These are phyloP conservation scores for Penicillium sp. DNA, from an alignment of 2,329 filamentous ascomycete species.

Conservation along the genomic window DNA sequence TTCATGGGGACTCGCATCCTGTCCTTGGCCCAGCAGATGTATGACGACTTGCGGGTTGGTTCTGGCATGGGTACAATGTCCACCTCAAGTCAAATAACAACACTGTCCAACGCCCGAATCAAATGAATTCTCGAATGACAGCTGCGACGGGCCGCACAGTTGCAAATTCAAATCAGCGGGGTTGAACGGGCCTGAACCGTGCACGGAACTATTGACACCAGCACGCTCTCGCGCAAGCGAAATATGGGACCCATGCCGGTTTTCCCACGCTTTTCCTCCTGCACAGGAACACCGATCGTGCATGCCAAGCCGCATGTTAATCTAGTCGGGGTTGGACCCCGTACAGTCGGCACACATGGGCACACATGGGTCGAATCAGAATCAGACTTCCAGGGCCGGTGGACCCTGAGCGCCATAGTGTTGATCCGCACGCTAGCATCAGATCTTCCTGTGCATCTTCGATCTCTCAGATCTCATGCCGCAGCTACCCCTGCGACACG, in stretches of 20 bases:
- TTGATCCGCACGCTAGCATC: conserved; percentile 17
- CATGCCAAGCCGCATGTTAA: conserved; percentile 15
- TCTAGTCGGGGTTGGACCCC: conserved; percentile 1
- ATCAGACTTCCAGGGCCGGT: conserved; percentile 6
- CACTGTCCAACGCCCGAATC: too few species aligned
- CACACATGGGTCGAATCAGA: conserved; percentile 4
- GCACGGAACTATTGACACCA: conserved; percentile 20
- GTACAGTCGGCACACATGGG: neutral
- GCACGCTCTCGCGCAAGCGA: too few species aligned
- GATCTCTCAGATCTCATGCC: conserved; percentile 17
- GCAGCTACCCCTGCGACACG: neutral
- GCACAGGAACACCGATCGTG: conserved; percentile 16
- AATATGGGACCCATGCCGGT: neutral
- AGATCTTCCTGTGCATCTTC: conserved; percentile 17
- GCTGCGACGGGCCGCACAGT: conserved; percentile 8
- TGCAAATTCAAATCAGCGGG: conserved; percentile 3
- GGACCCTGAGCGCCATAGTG: conserved; percentile 7
- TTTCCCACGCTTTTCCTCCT: conserved; percentile 3
- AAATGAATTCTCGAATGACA: conserved; percentile 3
- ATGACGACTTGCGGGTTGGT: neutral
- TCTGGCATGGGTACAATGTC: too few species aligned
- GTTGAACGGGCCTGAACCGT: conserved; percentile 18
- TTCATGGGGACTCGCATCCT: conserved; percentile 1
- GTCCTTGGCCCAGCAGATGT: conserved; percentile 1
- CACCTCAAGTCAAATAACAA: too few species aligned